phyloP scores from a whole-genome alignment of 2,329 filamentous ascomycete genomes.

The Penicillium glabrum region DNA sequence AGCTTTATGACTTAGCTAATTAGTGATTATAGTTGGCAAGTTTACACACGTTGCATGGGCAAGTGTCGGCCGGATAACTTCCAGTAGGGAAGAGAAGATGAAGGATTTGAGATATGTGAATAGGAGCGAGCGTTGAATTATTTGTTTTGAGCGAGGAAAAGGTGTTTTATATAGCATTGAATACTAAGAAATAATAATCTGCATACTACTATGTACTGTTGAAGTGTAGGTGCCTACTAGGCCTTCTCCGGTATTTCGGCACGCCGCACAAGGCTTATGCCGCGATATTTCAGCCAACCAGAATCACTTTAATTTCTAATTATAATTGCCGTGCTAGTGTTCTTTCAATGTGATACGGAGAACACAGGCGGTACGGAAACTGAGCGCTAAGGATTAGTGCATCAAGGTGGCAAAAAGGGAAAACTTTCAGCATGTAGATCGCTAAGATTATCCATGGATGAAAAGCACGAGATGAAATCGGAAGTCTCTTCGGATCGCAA shows the following conservation, averaged over 20 bases:
- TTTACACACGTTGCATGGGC: constrained; percentile 18
- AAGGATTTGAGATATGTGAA: background rate
- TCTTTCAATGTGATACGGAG: background rate
- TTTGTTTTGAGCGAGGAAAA: background rate
- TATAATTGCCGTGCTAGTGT: background rate
- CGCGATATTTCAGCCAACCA: background rate
- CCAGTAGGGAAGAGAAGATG: background rate
- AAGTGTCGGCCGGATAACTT: constrained; percentile 18
- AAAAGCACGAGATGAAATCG: background rate
- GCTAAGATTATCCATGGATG: background rate
- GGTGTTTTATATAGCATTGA: background rate
- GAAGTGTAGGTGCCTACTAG: too few species aligned
- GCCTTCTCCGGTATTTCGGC: background rate
- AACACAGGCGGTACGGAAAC: background rate
- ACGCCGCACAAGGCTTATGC: background rate
- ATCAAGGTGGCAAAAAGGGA: background rate
- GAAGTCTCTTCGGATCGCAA: background rate
- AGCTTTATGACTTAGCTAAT: background rate
- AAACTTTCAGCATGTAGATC: background rate
- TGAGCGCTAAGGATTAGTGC: background rate
- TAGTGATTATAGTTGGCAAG: constrained; percentile 7
- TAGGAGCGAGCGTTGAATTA: background rate
- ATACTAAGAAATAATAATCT: background rate
- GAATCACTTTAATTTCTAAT: background rate
- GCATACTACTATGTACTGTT: background rate